A percentile compares a stretch with the other conserved stretches of the same genome.
Conservation (phyloP, 225 moss, liverwort and hornwort species). For the Bryoerythrophyllum caledonicum region DNA sequence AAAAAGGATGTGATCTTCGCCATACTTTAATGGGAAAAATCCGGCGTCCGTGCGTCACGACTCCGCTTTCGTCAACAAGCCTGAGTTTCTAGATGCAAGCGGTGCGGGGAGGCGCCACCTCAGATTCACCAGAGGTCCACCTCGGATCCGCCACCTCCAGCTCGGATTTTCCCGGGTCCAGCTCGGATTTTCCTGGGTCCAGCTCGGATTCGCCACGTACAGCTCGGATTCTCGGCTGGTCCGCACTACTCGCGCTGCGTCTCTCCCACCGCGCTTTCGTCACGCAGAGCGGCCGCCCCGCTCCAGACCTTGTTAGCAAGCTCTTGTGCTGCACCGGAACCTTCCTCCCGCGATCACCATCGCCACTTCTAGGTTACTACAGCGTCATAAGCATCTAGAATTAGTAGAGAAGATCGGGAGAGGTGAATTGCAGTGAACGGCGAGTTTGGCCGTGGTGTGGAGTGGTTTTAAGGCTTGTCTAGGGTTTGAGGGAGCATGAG, state of each 20-base stretch:
- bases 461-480: background rate
- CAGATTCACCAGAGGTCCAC: background rate
- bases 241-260: background rate
- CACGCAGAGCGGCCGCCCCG: too few relatives aligned
- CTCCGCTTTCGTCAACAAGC: too few relatives aligned
- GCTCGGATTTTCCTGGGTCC: background rate
- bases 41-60: too few relatives aligned
- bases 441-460: background rate
- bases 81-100: background rate
- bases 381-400: too few relatives aligned
- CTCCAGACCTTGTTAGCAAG: too few relatives aligned
- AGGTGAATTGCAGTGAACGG: conserved; percentile 36
- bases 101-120: background rate
- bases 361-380: too few relatives aligned
- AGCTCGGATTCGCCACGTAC: too few relatives aligned
- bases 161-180: too few relatives aligned
- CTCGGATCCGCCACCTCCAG: too few relatives aligned
- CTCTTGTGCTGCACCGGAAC: background rate
- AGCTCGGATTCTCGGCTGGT: too few relatives aligned
- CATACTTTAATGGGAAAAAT: too few relatives aligned
- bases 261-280: background rate
- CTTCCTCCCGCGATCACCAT: background rate
- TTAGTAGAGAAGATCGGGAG: background rate
- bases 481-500: background rate
- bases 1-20: too few relatives aligned